Evolutionary conservation across 352 stramenopile genomes (phyloP).

Genomic region (Phytophthora tentaculata): DNA sequence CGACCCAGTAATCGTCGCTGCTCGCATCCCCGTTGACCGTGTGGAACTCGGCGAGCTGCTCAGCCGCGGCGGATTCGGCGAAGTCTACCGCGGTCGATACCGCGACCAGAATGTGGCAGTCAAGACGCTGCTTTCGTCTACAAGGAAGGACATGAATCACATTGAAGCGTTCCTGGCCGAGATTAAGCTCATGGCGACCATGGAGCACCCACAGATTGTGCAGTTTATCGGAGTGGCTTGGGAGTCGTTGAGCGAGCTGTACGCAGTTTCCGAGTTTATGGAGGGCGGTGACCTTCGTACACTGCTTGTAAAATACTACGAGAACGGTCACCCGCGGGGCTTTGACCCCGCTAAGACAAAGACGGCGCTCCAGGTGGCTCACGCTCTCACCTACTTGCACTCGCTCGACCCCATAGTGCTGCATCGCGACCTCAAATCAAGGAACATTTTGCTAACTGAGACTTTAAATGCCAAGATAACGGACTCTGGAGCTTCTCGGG

Average conservation of each 20-base stretch:
- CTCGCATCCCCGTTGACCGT: slow-evolving; percentile 46
- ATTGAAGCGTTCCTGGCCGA: slow-evolving; percentile 50
- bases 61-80: slow-evolving; percentile 42
- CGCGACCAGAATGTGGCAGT: slow-evolving; percentile 42
- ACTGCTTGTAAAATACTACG: slow-evolving; percentile 32
- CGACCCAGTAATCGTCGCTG: slow-evolving; percentile 42
- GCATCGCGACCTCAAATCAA: too few species aligned
- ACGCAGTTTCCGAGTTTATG: slow-evolving; percentile 58
- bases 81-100: slow-evolving; percentile 47
- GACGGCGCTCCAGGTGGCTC: slow-evolving; percentile 48
- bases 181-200: slow-evolving; percentile 46
- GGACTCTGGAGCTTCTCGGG: slow-evolving; percentile 45
- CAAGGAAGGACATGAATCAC: slow-evolving; percentile 38
- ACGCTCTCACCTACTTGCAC: slow-evolving; percentile 57
- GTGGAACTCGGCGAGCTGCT: slow-evolving; percentile 43
- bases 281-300: slow-evolving; percentile 45
- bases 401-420: slow-evolving; percentile 48
- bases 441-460: slow-evolving; percentile 63
- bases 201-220: slow-evolving; percentile 52
- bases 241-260: slow-evolving; percentile 51
- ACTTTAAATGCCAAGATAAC: slow-evolving; percentile 48
- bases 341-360: slow-evolving; percentile 44
- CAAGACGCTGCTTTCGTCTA: slow-evolving; percentile 45
- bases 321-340: slow-evolving; percentile 18
- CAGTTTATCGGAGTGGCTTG: too few species aligned